Base-by-base conservation (phyloP, 2,329 filamentous ascomycete species). In the Fusarium marasasianum region DNA sequence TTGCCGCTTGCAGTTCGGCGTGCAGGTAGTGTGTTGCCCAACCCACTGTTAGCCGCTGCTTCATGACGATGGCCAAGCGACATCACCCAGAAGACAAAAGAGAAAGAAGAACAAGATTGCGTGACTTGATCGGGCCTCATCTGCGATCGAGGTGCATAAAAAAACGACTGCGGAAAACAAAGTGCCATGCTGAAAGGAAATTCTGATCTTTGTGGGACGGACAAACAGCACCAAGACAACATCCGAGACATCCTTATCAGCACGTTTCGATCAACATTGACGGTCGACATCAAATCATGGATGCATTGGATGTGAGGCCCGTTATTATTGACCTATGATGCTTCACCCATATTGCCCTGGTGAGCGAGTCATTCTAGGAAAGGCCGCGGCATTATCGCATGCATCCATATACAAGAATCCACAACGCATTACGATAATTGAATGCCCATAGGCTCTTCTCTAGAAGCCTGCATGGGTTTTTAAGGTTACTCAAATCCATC, bases 21-120 rank as follows among this genome's bases (percentile, higher is more conserved):
- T 43, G 45, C 40, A 48, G 45, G 26, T 41, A 58, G 44, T 62
- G 63, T 73, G 50, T 35, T 57, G 43, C 37, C 45, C 37, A 63
- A 26, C 51, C 71, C 71, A 73, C 71, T 72, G 24, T 73, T 73
- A 73, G 38, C 71, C 71, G 71, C 71, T 74, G 58, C 71, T 73
- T 74, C 58, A 72, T 73, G 71, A 73, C 71, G 71, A 66, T 57
- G 54, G 71, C 71, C 71, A 74, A 73, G 71, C 29, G 22, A 33
- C 41, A 53, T 40, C 44, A 62, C 51, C 35, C 26, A 53, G 50
- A 61, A 63, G 57, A 67, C 54, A 22, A 40, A 67, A 51, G 37
- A 33, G 44, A 45, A 50, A 53, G 37, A 56, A 43, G 35, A 44
- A 45, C 26, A 41, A 54, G 66, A 55, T 55, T 63, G 60, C 13